Conservation (phyloP, 495 filamentous ascomycete species). For the Aspergillus nidulans region DNA sequence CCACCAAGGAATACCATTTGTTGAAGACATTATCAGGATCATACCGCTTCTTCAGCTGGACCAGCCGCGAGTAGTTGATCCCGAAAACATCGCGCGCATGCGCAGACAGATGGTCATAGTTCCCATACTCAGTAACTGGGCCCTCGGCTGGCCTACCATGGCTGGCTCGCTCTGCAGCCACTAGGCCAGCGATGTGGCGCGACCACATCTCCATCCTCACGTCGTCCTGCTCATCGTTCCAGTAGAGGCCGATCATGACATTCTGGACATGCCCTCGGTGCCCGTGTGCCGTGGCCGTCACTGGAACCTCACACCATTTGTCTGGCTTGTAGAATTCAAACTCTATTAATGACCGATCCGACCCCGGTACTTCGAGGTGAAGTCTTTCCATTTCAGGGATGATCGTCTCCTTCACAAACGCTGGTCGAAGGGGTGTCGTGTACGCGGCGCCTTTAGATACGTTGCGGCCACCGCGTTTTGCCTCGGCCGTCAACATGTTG, state of each 20-base stretch:
- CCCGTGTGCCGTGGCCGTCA: neutral
- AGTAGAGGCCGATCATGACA: neutral
- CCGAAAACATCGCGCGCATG: slow-evolving; percentile 32
- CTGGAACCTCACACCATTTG: slow-evolving; percentile 1
- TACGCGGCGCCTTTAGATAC: neutral
- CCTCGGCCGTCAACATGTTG: neutral
- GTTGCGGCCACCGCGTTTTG: neutral
- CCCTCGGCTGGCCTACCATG: slow-evolving; percentile 10
- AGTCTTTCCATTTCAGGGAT: neutral
- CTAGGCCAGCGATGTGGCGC: neutral
- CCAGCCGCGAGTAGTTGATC: slow-evolving; percentile 29
- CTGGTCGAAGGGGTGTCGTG: neutral
- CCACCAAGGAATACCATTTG: slow-evolving; percentile 19
- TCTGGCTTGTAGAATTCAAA: slow-evolving; percentile 1
- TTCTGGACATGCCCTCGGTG: neutral
- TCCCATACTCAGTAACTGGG: slow-evolving; percentile 3
- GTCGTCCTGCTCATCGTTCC: neutral
- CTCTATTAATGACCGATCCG: neutral
- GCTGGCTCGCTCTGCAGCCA: neutral
- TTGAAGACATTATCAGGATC: slow-evolving; percentile 45
- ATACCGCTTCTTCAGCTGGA: slow-evolving; percentile 41
- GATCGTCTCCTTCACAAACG: neutral
- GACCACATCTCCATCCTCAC: neutral
- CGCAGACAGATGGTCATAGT: slow-evolving; percentile 2
- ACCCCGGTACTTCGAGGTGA: neutral